Evolutionary conservation across 2,329 filamentous ascomycete genomes (phyloP).

Genomic region (Stagonosporopsis rhizophila): DNA sequence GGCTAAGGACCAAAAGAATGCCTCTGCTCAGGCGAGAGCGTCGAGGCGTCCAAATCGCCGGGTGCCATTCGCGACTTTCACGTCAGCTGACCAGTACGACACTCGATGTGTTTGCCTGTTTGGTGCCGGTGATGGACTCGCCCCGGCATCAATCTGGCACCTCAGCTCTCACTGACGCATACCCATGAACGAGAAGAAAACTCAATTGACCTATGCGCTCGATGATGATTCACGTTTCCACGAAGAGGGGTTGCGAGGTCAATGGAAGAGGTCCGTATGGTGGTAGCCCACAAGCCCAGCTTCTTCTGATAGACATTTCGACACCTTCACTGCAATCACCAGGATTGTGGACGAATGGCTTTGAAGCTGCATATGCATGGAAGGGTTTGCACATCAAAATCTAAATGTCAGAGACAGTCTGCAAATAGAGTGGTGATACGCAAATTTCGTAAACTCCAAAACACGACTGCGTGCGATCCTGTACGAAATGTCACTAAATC

Average conservation of each 20-base stretch:
- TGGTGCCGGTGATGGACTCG: background rate
- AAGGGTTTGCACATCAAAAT: background rate
- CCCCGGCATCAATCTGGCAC: background rate
- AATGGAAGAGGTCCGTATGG: background rate
- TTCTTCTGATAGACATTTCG: background rate
- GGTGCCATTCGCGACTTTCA: background rate
- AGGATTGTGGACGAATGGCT: background rate
- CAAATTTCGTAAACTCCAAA: background rate
- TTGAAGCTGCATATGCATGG: background rate
- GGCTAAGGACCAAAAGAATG: background rate
- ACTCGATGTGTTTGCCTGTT: background rate
- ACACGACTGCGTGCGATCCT: background rate
- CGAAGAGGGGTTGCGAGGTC: background rate
- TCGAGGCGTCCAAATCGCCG: background rate
- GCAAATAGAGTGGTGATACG: background rate
- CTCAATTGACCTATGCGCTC: background rate
- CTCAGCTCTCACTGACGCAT: background rate
- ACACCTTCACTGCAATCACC: background rate
- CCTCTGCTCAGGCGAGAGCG: background rate
- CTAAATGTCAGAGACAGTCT: background rate
- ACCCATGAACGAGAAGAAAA: background rate
- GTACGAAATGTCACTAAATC: background rate
- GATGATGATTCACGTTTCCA: background rate
- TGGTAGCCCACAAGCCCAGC: background rate
- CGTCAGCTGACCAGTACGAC: background rate